Evolutionary conservation across 179 eudicot genomes (phyloP).

Genomic region (Spergularia azorica): DNA sequence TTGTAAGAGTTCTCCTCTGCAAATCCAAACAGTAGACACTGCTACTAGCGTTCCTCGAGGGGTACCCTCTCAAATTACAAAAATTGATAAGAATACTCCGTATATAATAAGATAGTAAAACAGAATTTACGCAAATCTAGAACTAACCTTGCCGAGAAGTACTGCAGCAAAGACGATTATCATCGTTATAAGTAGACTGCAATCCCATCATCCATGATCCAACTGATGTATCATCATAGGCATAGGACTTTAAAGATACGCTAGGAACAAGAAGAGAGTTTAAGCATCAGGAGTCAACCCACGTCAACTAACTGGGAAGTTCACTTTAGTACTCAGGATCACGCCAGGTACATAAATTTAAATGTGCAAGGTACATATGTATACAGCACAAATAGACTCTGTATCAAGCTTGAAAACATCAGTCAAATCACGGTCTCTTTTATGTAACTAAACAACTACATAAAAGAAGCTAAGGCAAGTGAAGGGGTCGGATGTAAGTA

Average conservation of each 20-base stretch:
- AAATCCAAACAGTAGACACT: too few relatives aligned
- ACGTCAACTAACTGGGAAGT: not conserved
- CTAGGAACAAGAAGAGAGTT: conserved; percentile 31
- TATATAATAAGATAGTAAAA: too few relatives aligned
- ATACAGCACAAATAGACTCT: not conserved
- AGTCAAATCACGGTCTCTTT: not conserved
- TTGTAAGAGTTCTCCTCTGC: too few relatives aligned
- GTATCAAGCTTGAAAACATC: conserved; percentile 8
- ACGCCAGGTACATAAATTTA: not conserved
- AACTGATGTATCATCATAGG: conserved; percentile 80
- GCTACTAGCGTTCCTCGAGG: too few relatives aligned
- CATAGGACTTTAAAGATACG: conserved; percentile 80
- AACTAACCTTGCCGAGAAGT: conserved; percentile 66
- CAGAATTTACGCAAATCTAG: not conserved
- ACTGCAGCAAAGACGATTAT: conserved; percentile 82
- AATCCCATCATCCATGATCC: conserved; percentile 99
- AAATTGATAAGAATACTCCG: too few relatives aligned
- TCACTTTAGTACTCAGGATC: not conserved
- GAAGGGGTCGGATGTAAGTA: too few relatives aligned
- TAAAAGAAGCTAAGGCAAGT: too few relatives aligned
- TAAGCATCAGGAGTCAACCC: not conserved
- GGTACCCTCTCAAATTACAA: too few relatives aligned
- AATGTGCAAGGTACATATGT: not conserved
- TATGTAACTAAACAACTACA: too few relatives aligned
- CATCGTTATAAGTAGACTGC: conserved; percentile 81